Evolutionary conservation across 306 rosid genomes (phyloP), one percentile per base, ranked within the genome.

Genomic region (Castanospermum australe): DNA sequence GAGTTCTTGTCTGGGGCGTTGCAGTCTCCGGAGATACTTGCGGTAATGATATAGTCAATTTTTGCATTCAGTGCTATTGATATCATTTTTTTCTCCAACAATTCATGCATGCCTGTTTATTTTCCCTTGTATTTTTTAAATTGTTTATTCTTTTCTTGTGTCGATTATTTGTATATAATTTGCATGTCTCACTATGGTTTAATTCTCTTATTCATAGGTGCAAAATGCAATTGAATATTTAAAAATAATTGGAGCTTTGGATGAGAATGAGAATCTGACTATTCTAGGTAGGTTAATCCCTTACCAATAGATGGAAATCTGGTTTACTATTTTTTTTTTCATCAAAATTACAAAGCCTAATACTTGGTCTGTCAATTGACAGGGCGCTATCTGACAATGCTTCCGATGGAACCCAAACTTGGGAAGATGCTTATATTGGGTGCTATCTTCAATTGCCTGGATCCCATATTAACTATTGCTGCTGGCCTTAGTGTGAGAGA

Each of bases 331-430:
- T 57, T 63, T 32, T n/a, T 28, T 28, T 28, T 28, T 28, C 22
- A 21, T 50, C 56, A 50, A 50, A 48, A 48, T 48, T 48, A 48
- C n/a, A 22, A 5, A 15, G 55, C 55, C 55, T 15, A 21, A 47
- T 47, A n/a, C 22, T 50, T 50, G 22, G 10, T 50, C 56, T 5
- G 56, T 20, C 21, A n/a, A 50, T 1, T 3, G 32, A 28, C 92
- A 96, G 99, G 99, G 59, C 89, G 87, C 80, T 84, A 88, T 81
- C 82, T 96, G 78, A 85, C 90, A 17, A 80, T 85, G 93, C 96
- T 96, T 86, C 98, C 99, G 6, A 86, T 93, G 97, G 99, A 93
- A 80, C 99, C 99, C 83, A 96, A 96, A 85, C 96, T 93, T 65
- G 99, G 97, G 70, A 93, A 96, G 84, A 93, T 96, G 97, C 97